Evolutionary conservation across 2,329 filamentous ascomycete species (phyloP).

Genomic region (Daldinia sp.): DNA sequence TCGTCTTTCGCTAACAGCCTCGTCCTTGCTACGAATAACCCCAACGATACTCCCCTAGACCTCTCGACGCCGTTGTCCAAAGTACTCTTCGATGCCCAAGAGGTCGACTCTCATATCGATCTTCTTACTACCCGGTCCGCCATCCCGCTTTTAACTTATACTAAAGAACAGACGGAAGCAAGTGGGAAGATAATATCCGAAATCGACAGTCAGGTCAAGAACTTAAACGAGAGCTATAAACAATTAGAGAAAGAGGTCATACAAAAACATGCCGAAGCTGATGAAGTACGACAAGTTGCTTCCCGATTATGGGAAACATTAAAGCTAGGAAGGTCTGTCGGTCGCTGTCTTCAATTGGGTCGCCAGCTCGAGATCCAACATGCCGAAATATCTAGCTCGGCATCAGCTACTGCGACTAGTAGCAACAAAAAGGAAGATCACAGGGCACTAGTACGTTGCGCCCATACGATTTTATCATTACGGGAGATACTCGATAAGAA

Average conservation of each 20-base stretch:
- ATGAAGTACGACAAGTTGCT: conserved; percentile 82
- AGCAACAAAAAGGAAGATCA: conserved; percentile 74
- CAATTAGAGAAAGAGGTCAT: conserved; percentile 89
- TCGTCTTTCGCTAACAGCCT: conserved; percentile 88
- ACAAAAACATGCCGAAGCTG: conserved; percentile 85
- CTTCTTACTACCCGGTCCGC: conserved; percentile 86
- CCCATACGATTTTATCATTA: conserved; percentile 81
- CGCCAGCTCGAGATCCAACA: conserved; percentile 90
- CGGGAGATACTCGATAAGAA: conserved; percentile 77
- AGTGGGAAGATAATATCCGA: conserved; percentile 79
- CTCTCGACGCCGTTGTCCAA: conserved; percentile 93
- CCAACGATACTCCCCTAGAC: conserved; percentile 89
- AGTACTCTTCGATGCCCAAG: conserved; percentile 95
- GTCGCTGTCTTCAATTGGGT: conserved; percentile 82
- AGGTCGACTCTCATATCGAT: conserved; percentile 96
- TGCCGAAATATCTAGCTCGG: conserved; percentile 70
- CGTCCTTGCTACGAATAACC: conserved; percentile 90
- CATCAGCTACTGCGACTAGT: conserved; percentile 36
- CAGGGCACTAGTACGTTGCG: conserved; percentile 82
- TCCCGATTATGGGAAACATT: conserved; percentile 85
- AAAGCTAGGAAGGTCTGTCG: conserved; percentile 79
- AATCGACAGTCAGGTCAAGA: conserved; percentile 83
- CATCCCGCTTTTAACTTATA: conserved; percentile 82
- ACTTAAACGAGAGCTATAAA: conserved; percentile 85
- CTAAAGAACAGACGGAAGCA: conserved; percentile 77